Percentiles rank a stretch among this genome's conserved stretches.
Evolutionary conservation across 2,329 filamentous ascomycete genomes (phyloP).

Genomic region (Monosporascus sp.): DNA sequence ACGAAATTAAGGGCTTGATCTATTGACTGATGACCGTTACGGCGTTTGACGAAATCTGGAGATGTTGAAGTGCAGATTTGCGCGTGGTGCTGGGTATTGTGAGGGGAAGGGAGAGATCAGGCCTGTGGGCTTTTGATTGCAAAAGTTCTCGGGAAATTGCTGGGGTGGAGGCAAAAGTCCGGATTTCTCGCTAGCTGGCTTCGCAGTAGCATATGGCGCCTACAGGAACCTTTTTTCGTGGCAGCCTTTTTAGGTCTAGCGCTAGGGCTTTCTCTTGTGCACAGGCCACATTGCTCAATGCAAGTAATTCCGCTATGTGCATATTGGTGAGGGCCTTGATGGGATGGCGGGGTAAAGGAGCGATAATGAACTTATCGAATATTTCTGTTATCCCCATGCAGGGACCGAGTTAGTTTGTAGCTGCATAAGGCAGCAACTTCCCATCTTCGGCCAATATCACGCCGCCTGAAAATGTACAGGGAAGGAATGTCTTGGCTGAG

Average conservation of each 20-base stretch:
- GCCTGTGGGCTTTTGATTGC: conserved; percentile 41
- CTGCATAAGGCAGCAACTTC: no score
- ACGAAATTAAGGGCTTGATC: conserved; percentile 32
- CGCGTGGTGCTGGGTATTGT: conserved; percentile 35
- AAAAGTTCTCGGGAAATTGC: conserved; percentile 26
- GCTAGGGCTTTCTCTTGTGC: neutral
- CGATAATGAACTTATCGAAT: no score
- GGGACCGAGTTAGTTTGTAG: no score
- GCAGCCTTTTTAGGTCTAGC: neutral
- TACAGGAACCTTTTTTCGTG: neutral
- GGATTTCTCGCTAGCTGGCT: neutral
- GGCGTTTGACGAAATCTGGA: conserved; percentile 49
- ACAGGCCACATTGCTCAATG: neutral
- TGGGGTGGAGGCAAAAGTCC: neutral
- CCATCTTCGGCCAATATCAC: no score
- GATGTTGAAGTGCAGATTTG: conserved; percentile 43
- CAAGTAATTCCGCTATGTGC: no score
- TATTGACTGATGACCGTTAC: conserved; percentile 41
- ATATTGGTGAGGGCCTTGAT: no score
- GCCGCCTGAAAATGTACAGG: no score
- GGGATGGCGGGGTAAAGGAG: no score
- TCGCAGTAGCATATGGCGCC: neutral
- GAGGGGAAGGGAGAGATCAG: conserved; percentile 30
- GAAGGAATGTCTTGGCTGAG: no score
- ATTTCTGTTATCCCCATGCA: no score